Conservation (phyloP, 2,329 filamentous ascomycete species). For the Diaporthe ilicicola region DNA sequence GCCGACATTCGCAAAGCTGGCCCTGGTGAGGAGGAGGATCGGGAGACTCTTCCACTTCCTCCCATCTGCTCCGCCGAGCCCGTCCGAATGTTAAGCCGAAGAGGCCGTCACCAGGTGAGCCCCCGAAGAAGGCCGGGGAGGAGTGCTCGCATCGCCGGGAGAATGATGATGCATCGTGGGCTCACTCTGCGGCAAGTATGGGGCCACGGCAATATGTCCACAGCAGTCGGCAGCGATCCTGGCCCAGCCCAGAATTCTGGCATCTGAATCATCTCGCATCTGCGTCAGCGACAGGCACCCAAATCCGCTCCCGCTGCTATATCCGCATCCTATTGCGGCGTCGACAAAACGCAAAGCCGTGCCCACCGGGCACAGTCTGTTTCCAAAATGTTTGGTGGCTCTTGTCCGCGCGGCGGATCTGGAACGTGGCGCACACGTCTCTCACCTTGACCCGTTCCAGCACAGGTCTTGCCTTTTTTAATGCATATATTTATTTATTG, state of each 20-base stretch:
- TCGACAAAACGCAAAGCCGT: conserved; percentile 5
- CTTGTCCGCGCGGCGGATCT: conserved; percentile 19
- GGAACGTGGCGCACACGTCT: conserved; percentile 18
- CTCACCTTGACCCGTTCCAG: background rate
- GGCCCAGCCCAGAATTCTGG: conserved; percentile 9
- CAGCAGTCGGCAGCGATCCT: conserved; percentile 10
- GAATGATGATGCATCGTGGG: conserved; percentile 4
- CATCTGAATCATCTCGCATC: conserved; percentile 16
- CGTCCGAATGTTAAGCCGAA: conserved; percentile 14
- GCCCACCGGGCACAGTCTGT: background rate
- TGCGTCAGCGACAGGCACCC: conserved; percentile 1
- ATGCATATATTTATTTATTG: too few species aligned
- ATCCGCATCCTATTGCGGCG: background rate
- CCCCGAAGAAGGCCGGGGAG: background rate
- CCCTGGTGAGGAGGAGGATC: background rate
- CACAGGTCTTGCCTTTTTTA: background rate
- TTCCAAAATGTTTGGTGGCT: background rate
- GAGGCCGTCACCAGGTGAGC: conserved; percentile 3
- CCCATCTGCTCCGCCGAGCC: conserved; percentile 16
- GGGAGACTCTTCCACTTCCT: conserved; percentile 7
- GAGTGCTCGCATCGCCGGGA: background rate
- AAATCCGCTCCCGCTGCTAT: background rate
- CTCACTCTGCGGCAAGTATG: conserved; percentile 17
- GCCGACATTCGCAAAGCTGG: background rate
- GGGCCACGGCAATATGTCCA: conserved; percentile 7